These are phyloP conservation scores for Cercospora canescens DNA, from an alignment of 2,329 filamentous ascomycete species.

Conservation along the genomic window DNA sequence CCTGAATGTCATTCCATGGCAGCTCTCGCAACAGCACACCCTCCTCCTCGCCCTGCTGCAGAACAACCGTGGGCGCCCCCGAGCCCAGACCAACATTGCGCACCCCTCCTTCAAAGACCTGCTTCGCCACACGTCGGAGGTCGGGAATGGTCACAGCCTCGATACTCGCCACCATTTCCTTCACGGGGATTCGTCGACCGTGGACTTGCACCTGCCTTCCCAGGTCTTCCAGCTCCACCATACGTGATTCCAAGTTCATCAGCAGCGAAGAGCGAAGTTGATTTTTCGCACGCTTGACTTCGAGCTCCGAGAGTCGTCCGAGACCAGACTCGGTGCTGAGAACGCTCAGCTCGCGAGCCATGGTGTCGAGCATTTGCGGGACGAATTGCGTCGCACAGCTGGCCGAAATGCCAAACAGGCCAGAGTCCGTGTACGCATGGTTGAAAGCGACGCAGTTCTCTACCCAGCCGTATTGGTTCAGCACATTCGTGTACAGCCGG, in stretches of 20 bases:
- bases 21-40: slow-evolving; percentile 68
- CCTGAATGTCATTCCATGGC: slow-evolving; percentile 87
- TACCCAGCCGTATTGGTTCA: slow-evolving; percentile 97
- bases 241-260: slow-evolving; percentile 96
- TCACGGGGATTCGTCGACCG: slow-evolving; percentile 84
- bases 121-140: slow-evolving; percentile 74
- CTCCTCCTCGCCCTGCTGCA: slow-evolving; percentile 84
- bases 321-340: slow-evolving; percentile 77
- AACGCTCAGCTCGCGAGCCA: slow-evolving; percentile 83
- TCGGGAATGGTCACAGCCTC: slow-evolving; percentile 78
- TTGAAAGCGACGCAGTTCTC: slow-evolving; percentile 96
- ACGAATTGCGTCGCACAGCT: slow-evolving; percentile 79
- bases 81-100: slow-evolving; percentile 74
- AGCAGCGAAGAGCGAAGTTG: slow-evolving; percentile 85
- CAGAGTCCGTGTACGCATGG: slow-evolving; percentile 94
- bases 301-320: slow-evolving; percentile 67
- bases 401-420: slow-evolving; percentile 90
- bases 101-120: slow-evolving; percentile 76
- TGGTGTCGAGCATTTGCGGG: slow-evolving; percentile 85
- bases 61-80: slow-evolving; percentile 87
- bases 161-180: slow-evolving; percentile 89
- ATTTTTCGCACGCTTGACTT: slow-evolving; percentile 94
- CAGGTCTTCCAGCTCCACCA: slow-evolving; percentile 96
- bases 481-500: slow-evolving; percentile 92
- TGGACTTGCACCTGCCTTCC: slow-evolving; percentile 97